phyloP scores from a whole-genome alignment of 78 protist genomes.

The Mantamonas sphyraenae region DNA sequence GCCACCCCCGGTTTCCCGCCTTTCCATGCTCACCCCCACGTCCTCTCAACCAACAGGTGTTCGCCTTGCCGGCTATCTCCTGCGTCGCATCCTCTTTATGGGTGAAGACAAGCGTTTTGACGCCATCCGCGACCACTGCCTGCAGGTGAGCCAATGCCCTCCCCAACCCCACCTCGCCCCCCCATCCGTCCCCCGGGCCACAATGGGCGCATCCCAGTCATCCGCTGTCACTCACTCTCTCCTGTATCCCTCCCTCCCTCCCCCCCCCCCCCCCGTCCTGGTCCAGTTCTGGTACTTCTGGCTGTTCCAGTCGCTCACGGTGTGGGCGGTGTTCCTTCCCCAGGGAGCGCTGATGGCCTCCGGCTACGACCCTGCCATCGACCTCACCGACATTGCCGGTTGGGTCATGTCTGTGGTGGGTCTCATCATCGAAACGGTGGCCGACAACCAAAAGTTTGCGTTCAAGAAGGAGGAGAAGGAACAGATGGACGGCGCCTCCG shows the following conservation, averaged over 20 bases:
- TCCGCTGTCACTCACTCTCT: no score
- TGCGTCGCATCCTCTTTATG: slow-evolving; percentile 1
- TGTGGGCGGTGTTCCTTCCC: not conserved
- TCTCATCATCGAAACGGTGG: not conserved
- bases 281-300: not conserved
- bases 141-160: no score
- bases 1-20: no score
- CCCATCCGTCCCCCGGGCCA: no score
- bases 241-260: no score
- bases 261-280: no score
- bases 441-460: slow-evolving; percentile 10
- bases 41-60: no score
- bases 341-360: not conserved
- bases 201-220: no score
- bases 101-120: slow-evolving; percentile 17
- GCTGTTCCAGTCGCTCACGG: slow-evolving; percentile 14
- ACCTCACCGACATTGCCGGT: not conserved
- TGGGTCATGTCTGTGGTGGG: not conserved
- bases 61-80: not conserved
- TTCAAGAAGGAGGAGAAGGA: not conserved
- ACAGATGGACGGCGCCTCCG: no score
- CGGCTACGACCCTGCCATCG: not conserved
- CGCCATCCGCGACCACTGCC: not conserved
- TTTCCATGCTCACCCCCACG: no score
- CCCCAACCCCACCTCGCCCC: no score